phyloP scores from a whole-genome alignment of 306 rosid genomes.

The Prunus armeniaca region DNA sequence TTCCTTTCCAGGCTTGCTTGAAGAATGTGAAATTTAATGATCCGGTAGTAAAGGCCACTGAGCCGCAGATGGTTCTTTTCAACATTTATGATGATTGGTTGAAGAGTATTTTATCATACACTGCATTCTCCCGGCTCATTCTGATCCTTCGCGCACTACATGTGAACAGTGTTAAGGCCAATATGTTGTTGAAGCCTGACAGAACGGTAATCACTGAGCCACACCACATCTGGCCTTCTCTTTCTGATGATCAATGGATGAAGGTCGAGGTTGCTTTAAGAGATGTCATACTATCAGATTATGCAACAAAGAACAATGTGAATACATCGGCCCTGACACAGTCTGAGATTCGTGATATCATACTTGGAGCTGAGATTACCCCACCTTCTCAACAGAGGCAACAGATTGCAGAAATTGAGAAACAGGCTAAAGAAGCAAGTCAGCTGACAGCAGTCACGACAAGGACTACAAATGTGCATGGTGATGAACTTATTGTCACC shows the following conservation, averaged over 20 bases:
- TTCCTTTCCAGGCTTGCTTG: conserved; percentile 98
- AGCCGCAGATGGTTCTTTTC: conserved; percentile 98
- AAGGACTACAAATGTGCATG: conserved; percentile 85
- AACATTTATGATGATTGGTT: conserved; percentile 99
- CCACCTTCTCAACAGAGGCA: conserved; percentile 99
- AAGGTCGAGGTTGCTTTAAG: conserved; percentile 99
- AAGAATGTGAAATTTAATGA: conserved; percentile 98
- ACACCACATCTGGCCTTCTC: conserved; percentile 99
- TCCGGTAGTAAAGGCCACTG: conserved; percentile 95
- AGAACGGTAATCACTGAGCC: conserved; percentile 87
- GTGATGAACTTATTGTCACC: conserved; percentile 91
- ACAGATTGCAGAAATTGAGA: conserved; percentile 98
- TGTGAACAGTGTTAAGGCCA: conserved; percentile 95
- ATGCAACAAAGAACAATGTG: conserved; percentile 98
- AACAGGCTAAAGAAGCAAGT: conserved; percentile 94
- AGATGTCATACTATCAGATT: conserved; percentile 95
- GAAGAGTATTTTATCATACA: conserved; percentile 93
- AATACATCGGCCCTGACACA: conserved; percentile 95
- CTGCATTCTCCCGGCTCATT: conserved; percentile 96
- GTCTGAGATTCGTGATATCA: conserved; percentile 97
- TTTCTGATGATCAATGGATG: conserved; percentile 98
- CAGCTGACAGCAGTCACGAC: conserved; percentile 96
- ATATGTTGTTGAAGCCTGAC: conserved; percentile 98
- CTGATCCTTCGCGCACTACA: conserved; percentile 93
- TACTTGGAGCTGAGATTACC: conserved; percentile 98